Evolutionary conservation across 495 filamentous ascomycete species (phyloP).

Genomic region (Xylaria grammica): DNA sequence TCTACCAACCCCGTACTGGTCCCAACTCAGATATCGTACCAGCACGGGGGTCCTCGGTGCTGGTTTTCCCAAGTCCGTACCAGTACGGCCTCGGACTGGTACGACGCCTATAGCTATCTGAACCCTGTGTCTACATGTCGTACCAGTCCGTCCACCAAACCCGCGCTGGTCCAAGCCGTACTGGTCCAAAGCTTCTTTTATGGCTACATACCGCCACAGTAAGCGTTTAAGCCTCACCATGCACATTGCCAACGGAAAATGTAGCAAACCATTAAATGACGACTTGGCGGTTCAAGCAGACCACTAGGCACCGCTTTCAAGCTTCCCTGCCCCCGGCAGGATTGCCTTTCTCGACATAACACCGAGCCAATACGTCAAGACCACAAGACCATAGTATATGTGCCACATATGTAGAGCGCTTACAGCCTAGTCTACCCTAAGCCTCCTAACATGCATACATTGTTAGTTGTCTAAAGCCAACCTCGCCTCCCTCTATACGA

Average conservation of each 20-base stretch:
- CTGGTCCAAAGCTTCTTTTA: constrained; percentile 10
- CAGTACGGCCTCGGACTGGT: background rate
- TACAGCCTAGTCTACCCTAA: constrained; percentile 6
- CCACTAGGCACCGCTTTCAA: constrained; percentile 6
- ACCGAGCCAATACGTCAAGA: constrained; percentile 5
- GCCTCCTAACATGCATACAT: constrained; percentile 6
- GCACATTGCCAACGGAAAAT: constrained; percentile 6
- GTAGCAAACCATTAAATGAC: constrained; percentile 4
- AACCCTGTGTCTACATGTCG: constrained; percentile 3
- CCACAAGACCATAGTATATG: constrained; percentile 7
- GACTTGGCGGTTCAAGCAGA: constrained; percentile 6
- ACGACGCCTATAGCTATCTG: background rate
- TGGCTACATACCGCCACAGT: constrained; percentile 4
- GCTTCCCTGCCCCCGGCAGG: background rate
- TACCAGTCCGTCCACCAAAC: constrained; percentile 15
- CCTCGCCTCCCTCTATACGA: constrained; percentile 6
- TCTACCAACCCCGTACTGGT: constrained; percentile 7
- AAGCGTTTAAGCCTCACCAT: constrained; percentile 6
- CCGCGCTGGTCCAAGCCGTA: constrained; percentile 12
- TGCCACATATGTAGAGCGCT: constrained; percentile 2
- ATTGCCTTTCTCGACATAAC: constrained; percentile 5
- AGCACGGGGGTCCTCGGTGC: background rate
- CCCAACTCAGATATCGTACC: constrained; percentile 7
- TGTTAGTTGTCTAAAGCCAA: constrained; percentile 7
- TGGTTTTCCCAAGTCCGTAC: background rate